A percentile compares a stretch with the other conserved stretches of the same genome.
phyloP scores from a whole-genome alignment of 2,329 filamentous ascomycete genomes.

The Setomelanomma holmii region DNA sequence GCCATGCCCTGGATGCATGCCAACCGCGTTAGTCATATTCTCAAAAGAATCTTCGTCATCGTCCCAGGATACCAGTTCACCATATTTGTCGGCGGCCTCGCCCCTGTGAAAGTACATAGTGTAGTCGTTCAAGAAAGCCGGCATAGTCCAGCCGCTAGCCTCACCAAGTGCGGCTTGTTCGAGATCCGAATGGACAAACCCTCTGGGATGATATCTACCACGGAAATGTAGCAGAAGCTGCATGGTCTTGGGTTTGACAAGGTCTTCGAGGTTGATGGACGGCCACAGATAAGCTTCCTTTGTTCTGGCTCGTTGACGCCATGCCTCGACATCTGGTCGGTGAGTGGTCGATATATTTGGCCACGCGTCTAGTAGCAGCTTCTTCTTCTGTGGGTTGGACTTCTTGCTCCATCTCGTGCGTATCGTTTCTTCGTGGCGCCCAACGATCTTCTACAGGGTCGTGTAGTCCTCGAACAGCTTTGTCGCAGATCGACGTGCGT shows the following conservation, averaged over 20 bases:
- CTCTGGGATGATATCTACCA: conserved; percentile 55
- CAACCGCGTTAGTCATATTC: conserved; percentile 44
- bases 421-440: conserved; percentile 60
- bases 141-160: conserved; percentile 4
- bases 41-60: conserved; percentile 49
- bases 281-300: conserved; percentile 54
- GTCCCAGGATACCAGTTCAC: conserved; percentile 47
- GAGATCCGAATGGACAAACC: conserved; percentile 58
- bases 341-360: conserved; percentile 59
- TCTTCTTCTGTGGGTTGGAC: conserved; percentile 53
- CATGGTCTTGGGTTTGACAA: conserved; percentile 54
- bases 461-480: conserved; percentile 13
- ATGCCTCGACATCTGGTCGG: conserved; percentile 60
- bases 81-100: conserved; percentile 42
- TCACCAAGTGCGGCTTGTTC: conserved; percentile 18
- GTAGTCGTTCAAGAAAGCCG: conserved; percentile 28
- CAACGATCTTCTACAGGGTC: conserved; percentile 47
- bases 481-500: not conserved
- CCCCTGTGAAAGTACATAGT: conserved; percentile 45
- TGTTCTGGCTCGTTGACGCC: conserved; percentile 11
- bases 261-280: conserved; percentile 65
- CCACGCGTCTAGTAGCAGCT: conserved; percentile 58
- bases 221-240: conserved; percentile 61
- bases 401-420: conserved; percentile 65
- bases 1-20: conserved; percentile 56